Percentiles rank a stretch among this genome's conserved stretches.
These are phyloP conservation scores for Carpinus fangiana DNA, from an alignment of 306 rosid species.

Conservation along the genomic window DNA sequence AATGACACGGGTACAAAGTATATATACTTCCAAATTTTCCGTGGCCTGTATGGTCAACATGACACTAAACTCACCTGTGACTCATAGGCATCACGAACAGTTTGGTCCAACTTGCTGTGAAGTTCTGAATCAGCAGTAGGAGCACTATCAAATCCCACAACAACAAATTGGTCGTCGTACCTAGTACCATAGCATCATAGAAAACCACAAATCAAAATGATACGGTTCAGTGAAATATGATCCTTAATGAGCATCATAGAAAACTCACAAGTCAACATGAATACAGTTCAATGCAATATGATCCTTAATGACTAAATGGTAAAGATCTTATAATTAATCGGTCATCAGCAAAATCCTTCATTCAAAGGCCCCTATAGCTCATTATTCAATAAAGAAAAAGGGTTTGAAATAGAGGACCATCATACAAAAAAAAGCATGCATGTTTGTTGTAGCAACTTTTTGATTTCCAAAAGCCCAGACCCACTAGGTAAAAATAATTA, in stretches of 20 bases:
- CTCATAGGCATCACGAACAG: conserved; percentile 73
- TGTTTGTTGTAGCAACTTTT: not conserved
- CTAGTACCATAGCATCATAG: conserved; percentile 43
- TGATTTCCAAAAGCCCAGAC: not conserved
- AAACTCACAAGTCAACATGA: no score
- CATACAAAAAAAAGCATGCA: not conserved
- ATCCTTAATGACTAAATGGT: not conserved
- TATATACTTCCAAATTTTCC: no score
- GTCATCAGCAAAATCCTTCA: not conserved
- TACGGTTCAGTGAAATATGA: conserved; percentile 8
- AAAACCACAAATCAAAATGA: conserved; percentile 20
- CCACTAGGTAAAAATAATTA: not conserved
- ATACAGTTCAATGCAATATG: no score
- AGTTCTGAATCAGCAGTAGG: conserved; percentile 91
- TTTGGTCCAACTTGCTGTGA: conserved; percentile 65
- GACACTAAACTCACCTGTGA: conserved; percentile 62
- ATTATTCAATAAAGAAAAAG: no score
- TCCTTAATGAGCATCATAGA: not conserved
- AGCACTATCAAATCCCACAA: conserved; percentile 84
- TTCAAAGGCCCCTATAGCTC: not conserved
- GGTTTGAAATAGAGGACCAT: not conserved
- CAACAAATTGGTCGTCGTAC: conserved; percentile 70
- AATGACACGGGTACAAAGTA: no score
- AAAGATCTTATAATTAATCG: not conserved
- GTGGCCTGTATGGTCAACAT: no score